These are phyloP conservation scores for Maudiozyma barnettii DNA, from an alignment of 805 yeast genomes.

Conservation along the genomic window DNA sequence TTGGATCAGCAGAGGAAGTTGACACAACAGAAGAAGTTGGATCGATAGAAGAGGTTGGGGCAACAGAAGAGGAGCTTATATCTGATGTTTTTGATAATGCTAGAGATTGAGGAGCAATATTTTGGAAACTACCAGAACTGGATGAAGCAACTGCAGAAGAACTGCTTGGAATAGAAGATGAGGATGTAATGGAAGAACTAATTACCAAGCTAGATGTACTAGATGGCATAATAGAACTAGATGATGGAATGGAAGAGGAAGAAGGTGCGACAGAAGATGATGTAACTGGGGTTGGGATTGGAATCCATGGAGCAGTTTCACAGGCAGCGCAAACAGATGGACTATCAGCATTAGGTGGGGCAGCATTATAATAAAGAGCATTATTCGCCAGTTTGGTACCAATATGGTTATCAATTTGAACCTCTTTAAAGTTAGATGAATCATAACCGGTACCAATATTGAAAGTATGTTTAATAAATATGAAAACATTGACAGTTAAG, in stretches of 20 bases:
- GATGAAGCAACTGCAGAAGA: slow-evolving; percentile 27
- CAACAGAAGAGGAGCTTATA: not conserved
- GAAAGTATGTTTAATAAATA: slow-evolving; percentile 3
- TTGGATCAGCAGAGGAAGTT: slow-evolving; percentile 46
- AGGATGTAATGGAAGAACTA: slow-evolving; percentile 1
- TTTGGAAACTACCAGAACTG: slow-evolving; percentile 26
- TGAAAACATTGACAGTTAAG: slow-evolving; percentile 3
- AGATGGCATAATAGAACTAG: not conserved
- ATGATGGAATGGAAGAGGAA: not conserved
- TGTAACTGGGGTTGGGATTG: slow-evolving; percentile 1
- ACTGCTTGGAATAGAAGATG: slow-evolving; percentile 25
- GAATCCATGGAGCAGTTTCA: slow-evolving; percentile 6
- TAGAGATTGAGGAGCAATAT: too few species aligned
- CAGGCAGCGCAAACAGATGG: slow-evolving; percentile 4
- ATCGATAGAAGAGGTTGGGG: slow-evolving; percentile 25
- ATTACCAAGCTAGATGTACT: too few species aligned
- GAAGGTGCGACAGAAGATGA: not conserved
- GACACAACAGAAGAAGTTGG: slow-evolving; percentile 31
- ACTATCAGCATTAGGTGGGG: not conserved
- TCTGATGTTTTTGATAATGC: too few species aligned
- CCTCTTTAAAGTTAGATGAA: not conserved
- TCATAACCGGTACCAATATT: slow-evolving; percentile 11
- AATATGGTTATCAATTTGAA: slow-evolving; percentile 2
- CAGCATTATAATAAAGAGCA: slow-evolving; percentile 3
- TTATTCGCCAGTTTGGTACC: slow-evolving; percentile 4